Percentiles rank a stretch among this genome's conserved stretches.
Conservation (phyloP, 148 eudicot species). For the Rhododendron ferrugineum region DNA sequence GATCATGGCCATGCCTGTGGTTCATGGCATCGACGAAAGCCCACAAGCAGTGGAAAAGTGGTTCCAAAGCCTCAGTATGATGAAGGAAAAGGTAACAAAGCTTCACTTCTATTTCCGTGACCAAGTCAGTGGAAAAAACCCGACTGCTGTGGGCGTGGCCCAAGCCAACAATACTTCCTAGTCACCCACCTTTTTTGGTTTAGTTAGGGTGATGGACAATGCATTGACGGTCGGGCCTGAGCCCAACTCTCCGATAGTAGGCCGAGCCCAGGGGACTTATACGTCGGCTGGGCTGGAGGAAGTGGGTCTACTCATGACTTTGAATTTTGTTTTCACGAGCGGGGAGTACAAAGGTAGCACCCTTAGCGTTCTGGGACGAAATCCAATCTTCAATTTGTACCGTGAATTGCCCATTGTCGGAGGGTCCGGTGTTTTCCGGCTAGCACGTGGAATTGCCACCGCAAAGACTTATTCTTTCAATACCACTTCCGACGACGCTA, state of each 20-base stretch:
- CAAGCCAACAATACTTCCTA: not conserved
- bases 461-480: slow-evolving; percentile 25
- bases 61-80: slow-evolving; percentile 12
- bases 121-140: slow-evolving; percentile 9
- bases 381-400: slow-evolving; percentile 12
- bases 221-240: slow-evolving; percentile 16
- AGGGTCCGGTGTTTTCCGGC: slow-evolving; percentile 42
- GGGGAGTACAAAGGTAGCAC: slow-evolving; percentile 36
- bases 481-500: slow-evolving; percentile 20
- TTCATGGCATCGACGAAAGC: no score
- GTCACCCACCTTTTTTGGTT: slow-evolving; percentile 7
- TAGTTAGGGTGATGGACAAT: slow-evolving; percentile 5
- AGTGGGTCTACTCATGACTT: slow-evolving; percentile 11
- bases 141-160: slow-evolving; percentile 12
- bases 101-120: slow-evolving; percentile 35
- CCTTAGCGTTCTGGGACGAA: slow-evolving; percentile 19
- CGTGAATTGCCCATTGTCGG: slow-evolving; percentile 41
- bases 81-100: slow-evolving; percentile 20
- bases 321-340: slow-evolving; percentile 17
- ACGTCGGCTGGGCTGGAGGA: slow-evolving; percentile 11
- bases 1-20: no score
- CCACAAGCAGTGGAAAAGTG: slow-evolving; percentile 4
- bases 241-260: slow-evolving; percentile 13
- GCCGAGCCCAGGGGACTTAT: slow-evolving; percentile 22
- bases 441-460: no score